These are phyloP conservation scores for Papiliotrema fonsecae DNA, from an alignment of 1,284 basidiomycete species.

Conservation along the genomic window DNA sequence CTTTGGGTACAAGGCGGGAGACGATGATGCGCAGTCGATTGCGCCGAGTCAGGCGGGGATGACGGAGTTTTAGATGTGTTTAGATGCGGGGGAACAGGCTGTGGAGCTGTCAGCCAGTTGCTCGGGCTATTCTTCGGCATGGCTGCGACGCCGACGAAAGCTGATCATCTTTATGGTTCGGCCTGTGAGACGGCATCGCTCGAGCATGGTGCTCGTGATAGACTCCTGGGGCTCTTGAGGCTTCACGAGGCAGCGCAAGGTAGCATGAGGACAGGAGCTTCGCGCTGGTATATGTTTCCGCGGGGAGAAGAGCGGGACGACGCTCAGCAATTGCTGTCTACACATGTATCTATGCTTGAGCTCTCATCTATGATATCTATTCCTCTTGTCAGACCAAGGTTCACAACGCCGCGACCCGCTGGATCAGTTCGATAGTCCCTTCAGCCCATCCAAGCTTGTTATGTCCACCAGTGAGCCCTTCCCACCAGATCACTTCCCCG, in stretches of 20 bases:
- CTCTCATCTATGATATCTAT: no score
- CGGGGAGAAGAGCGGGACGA: no score
- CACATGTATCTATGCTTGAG: no score
- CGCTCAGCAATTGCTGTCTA: no score
- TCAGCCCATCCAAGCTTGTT: conserved; percentile 40
- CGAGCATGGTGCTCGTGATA: no score
- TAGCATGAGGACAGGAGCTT: no score
- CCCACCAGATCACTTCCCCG: conserved; percentile 35
- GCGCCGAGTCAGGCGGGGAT: conserved; percentile 48
- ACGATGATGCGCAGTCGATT: conserved; percentile 44
- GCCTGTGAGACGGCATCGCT: no score
- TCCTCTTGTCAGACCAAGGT: no score
- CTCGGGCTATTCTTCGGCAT: not conserved
- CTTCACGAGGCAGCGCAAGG: no score
- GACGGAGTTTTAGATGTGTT: conserved; percentile 44
- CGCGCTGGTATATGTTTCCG: no score
- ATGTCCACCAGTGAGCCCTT: conserved; percentile 39
- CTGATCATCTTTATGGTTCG: no score
- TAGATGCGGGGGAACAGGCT: not conserved
- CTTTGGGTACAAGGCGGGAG: conserved; percentile 46
- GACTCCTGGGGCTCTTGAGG: no score
- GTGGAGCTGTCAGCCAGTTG: not conserved
- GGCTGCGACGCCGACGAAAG: not conserved
- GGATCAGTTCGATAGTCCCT: conserved; percentile 41
- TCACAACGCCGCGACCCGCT: conserved; percentile 18